phyloP scores from a whole-genome alignment of 2,329 filamentous ascomycete genomes.

The Pseudodiploospora longispora region DNA sequence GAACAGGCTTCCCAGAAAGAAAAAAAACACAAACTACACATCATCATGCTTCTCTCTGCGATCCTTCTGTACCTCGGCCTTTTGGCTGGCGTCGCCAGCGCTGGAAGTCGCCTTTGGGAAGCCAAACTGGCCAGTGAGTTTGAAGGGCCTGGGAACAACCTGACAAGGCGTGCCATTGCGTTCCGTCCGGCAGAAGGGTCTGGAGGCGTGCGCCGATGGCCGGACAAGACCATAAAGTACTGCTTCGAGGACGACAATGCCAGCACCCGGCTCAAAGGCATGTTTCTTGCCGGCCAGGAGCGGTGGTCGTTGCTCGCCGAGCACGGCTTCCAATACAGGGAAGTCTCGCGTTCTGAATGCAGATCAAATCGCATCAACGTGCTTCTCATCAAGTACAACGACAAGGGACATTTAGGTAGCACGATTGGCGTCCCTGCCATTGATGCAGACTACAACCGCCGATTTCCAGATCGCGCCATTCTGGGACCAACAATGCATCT shows the following conservation, averaged over 20 bases:
- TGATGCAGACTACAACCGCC: not conserved
- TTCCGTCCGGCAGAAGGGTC: not conserved
- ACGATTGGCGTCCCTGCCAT: constrained; percentile 5
- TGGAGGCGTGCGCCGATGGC: constrained; percentile 6
- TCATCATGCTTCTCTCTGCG: no score
- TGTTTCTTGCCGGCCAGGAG: not conserved
- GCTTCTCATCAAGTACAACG: constrained; percentile 6
- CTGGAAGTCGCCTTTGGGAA: not conserved
- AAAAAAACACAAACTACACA: no score
- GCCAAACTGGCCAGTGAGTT: not conserved
- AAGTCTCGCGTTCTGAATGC: constrained; percentile 6
- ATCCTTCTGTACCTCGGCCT: no score
- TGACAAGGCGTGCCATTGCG: not conserved
- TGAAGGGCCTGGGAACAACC: not conserved
- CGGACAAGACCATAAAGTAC: constrained; percentile 12
- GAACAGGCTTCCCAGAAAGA: no score
- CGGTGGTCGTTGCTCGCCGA: not conserved
- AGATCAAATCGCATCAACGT: constrained; percentile 4
- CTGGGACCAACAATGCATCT: constrained; percentile 12
- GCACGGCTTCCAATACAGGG: constrained; percentile 9
- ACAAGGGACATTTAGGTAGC: constrained; percentile 3
- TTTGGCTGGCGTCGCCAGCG: no score
- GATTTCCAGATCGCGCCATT: not conserved
- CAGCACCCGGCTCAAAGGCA: not conserved
- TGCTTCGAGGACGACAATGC: constrained; percentile 7